Conservation (phyloP, 108 stramenopile genomes). For the Skeletonema costatum region DNA sequence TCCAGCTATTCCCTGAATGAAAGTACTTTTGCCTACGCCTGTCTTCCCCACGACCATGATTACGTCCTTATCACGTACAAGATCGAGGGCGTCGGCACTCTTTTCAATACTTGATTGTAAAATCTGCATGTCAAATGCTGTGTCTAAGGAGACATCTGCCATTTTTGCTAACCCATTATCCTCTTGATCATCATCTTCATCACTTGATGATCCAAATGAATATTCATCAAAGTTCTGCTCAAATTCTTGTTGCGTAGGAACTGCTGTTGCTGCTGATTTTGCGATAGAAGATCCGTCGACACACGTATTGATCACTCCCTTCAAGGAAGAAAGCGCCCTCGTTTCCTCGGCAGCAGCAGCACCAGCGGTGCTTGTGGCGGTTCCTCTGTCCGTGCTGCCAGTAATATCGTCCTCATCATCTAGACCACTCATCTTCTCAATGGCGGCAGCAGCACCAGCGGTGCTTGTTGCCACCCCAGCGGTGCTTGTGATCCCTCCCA, state of each 20-base stretch:
- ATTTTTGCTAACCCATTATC: neutral
- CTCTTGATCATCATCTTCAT: neutral
- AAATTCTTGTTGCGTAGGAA: neutral
- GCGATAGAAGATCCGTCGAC: neutral
- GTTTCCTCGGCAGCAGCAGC: neutral
- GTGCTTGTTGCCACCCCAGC: neutral
- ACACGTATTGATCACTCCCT: too few species aligned
- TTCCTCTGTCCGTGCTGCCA: too few species aligned
- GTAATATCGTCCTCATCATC: too few species aligned
- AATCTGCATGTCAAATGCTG: slow-evolving; percentile 52
- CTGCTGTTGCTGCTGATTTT: neutral
- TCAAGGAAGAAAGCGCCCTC: too few species aligned
- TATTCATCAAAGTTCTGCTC: neutral
- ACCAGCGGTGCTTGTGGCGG: too few species aligned
- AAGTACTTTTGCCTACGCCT: slow-evolving; percentile 51
- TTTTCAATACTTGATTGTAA: slow-evolving; percentile 43
- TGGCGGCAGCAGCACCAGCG: neutral
- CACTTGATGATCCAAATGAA: neutral
- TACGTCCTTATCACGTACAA: slow-evolving; percentile 51
- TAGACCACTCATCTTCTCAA: too few species aligned
- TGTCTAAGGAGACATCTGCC: neutral
- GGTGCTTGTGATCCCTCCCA: neutral
- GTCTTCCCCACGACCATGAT: slow-evolving; percentile 56
- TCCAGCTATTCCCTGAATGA: slow-evolving; percentile 66
- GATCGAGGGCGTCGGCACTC: slow-evolving; percentile 40